Conservation (phyloP, 2,329 filamentous ascomycete species). For the Aspergillus hortae region DNA sequence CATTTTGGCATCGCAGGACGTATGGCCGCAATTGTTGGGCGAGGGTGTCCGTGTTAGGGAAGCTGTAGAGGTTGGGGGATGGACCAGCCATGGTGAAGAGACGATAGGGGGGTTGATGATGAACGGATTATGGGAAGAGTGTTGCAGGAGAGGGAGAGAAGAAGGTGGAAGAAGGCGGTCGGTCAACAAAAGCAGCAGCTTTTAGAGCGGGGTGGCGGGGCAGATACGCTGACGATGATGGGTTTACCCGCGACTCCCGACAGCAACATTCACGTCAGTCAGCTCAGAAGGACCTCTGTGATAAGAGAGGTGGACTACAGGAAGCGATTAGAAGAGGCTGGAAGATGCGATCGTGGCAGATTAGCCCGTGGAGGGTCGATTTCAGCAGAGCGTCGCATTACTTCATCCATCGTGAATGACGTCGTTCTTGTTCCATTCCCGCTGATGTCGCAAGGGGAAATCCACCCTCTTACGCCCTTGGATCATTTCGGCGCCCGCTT, state of each 20-base stretch:
- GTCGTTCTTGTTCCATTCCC: background rate
- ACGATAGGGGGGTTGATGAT: background rate
- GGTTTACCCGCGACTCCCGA: background rate
- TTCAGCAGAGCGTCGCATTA: background rate
- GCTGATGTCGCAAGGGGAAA: background rate
- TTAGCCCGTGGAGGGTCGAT: too few relatives aligned
- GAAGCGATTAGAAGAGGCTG: background rate
- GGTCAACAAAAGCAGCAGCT: background rate
- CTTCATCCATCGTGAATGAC: background rate
- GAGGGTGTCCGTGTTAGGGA: slow-evolving; percentile 65
- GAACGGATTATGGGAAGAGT: background rate
- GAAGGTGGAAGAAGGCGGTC: background rate
- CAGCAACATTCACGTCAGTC: background rate
- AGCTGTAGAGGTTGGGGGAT: slow-evolving; percentile 70
- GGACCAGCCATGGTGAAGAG: slow-evolving; percentile 35
- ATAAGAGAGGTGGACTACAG: background rate
- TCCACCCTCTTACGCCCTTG: background rate
- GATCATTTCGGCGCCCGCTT: background rate
- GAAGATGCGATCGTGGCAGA: too few relatives aligned
- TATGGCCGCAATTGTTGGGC: slow-evolving; percentile 76
- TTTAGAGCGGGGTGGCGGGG: background rate
- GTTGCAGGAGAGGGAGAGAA: background rate
- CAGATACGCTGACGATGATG: background rate
- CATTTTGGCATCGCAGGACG: slow-evolving; percentile 75
- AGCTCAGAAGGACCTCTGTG: too few relatives aligned